phyloP scores from a whole-genome alignment of 805 yeast species.

The Saturnispora zaruensis region DNA sequence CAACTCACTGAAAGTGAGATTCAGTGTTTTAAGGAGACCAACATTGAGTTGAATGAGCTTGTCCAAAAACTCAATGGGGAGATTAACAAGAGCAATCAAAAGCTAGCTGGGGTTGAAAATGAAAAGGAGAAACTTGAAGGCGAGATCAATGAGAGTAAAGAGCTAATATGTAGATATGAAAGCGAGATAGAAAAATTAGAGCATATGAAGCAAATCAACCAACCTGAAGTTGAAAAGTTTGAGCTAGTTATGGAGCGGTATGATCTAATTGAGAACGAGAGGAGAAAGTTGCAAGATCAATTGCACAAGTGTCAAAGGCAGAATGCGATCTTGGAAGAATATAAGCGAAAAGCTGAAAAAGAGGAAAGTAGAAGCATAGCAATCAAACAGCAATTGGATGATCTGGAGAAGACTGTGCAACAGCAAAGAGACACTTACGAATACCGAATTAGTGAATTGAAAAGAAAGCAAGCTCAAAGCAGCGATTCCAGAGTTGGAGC shows the following conservation, averaged over 20 bases:
- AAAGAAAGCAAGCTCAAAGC: not conserved
- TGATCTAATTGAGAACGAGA: conserved; percentile 3
- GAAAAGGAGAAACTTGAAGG: not conserved
- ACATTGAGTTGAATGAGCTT: not conserved
- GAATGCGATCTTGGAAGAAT: not conserved
- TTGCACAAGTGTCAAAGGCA: not conserved
- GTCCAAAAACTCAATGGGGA: not conserved
- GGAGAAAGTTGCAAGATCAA: not conserved
- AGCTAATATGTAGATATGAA: not conserved
- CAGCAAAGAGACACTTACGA: not conserved
- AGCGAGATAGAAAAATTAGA: not conserved
- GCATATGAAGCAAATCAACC: not conserved
- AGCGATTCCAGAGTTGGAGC: not conserved
- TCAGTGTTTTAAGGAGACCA: not conserved
- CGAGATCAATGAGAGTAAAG: not conserved
- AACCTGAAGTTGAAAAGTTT: not conserved
- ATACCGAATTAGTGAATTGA: not conserved
- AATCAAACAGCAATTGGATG: not conserved
- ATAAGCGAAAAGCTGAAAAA: not conserved
- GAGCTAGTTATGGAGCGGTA: not conserved
- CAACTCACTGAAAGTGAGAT: not conserved
- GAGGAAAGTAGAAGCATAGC: not conserved
- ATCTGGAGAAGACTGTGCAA: not conserved
- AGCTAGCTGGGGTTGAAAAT: not conserved
- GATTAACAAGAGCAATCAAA: not conserved